phyloP scores from a whole-genome alignment of 78 protist species.

The Trichosphaerium sp. region DNA sequence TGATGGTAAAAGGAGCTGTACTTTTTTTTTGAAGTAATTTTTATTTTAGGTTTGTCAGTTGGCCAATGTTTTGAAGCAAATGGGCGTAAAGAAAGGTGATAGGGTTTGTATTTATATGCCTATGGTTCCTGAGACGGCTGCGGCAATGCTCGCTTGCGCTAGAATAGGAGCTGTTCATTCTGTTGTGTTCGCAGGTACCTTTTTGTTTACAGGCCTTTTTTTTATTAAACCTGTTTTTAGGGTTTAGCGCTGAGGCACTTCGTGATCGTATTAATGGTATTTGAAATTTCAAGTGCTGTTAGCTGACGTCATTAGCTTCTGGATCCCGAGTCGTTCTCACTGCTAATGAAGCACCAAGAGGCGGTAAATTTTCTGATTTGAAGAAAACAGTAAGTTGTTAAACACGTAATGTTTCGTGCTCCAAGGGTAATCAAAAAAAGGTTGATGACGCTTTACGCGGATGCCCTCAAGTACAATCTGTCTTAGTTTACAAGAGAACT shows the following conservation, averaged over 20 bases:
- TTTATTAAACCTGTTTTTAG: slow-evolving; percentile 52
- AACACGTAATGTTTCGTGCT: too few relatives aligned
- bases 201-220: neutral
- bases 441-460: neutral
- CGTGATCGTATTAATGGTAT: slow-evolving; percentile 13
- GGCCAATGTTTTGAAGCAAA: slow-evolving; percentile 60
- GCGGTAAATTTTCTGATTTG: slow-evolving; percentile 7
- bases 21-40: slow-evolving; percentile 16
- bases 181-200: slow-evolving; percentile 54
- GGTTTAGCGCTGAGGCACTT: slow-evolving; percentile 19
- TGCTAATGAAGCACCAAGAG: slow-evolving; percentile 11
- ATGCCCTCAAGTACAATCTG: neutral
- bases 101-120: slow-evolving; percentile 84
- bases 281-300: slow-evolving; percentile 11
- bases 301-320: slow-evolving; percentile 40
- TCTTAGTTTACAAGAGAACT: slow-evolving; percentile 5
- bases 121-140: slow-evolving; percentile 61
- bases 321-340: neutral
- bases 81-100: slow-evolving; percentile 76
- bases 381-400: too few relatives aligned
- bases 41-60: slow-evolving; percentile 55
- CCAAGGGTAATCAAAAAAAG: too few relatives aligned
- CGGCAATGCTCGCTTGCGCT: slow-evolving; percentile 93
- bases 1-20: slow-evolving; percentile 15
- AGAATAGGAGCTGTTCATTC: slow-evolving; percentile 88